Conservation (phyloP, 768 basidiomycete genomes). For the Boletus rubroflammeus region DNA sequence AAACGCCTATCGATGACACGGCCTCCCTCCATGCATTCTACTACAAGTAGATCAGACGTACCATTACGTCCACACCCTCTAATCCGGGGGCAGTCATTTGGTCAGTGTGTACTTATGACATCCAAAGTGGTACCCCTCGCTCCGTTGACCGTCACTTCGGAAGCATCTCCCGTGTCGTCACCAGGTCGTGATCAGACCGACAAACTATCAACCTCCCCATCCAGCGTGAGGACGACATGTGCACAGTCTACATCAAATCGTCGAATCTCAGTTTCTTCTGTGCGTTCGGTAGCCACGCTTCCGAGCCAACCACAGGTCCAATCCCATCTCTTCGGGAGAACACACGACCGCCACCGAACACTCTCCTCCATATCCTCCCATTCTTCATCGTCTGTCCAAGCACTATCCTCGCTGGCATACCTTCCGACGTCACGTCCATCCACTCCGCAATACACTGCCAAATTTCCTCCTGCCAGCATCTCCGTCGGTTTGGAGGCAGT, state of each 20-base stretch:
- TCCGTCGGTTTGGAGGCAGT: conserved; percentile 53
- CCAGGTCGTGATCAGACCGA: conserved; percentile 27
- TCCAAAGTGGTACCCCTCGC: conserved; percentile 49
- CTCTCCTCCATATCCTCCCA: conserved; percentile 52
- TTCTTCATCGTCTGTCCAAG: conserved; percentile 47
- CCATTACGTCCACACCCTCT: conserved; percentile 68
- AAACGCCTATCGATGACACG: conserved; percentile 48
- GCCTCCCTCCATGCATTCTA: conserved; percentile 62
- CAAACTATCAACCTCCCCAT: conserved; percentile 31
- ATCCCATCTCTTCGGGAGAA: conserved; percentile 30
- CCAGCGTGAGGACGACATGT: conserved; percentile 37
- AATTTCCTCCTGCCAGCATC: conserved; percentile 64
- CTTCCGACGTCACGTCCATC: conserved; percentile 41
- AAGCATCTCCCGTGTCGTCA: conserved; percentile 43
- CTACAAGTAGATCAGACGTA: conserved; percentile 35
- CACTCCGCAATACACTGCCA: conserved; percentile 46
- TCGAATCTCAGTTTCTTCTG: conserved; percentile 56
- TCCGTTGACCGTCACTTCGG: conserved; percentile 59
- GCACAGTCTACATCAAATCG: conserved; percentile 35
- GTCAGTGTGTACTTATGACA: conserved; percentile 35
- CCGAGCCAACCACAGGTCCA: conserved; percentile 39
- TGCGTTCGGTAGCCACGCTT: conserved; percentile 56
- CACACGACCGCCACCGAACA: conserved; percentile 49
- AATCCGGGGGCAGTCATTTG: conserved; percentile 70
- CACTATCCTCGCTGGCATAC: conserved; percentile 54